Conservation (phyloP, 441 rosid species). For the Euphorbia celastroides region DNA sequence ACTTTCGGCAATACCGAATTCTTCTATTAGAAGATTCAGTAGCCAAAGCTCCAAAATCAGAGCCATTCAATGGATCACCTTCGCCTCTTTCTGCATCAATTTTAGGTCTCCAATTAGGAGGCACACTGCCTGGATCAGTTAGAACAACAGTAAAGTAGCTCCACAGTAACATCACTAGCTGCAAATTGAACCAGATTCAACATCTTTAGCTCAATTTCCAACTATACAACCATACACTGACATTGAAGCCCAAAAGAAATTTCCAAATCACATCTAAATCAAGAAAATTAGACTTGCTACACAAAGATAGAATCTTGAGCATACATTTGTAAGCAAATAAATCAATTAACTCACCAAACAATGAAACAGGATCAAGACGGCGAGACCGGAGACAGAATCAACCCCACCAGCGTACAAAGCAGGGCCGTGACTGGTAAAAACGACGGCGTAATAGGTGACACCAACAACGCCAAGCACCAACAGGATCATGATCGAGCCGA, state of each 20-base stretch:
- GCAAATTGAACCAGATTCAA: constrained; percentile 22
- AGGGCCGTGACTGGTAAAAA: constrained; percentile 77
- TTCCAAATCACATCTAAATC: neutral
- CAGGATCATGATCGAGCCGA: constrained; percentile 95
- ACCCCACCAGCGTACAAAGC: constrained; percentile 59
- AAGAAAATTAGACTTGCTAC: neutral
- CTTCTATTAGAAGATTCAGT: constrained; percentile 46
- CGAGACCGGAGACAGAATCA: constrained; percentile 45
- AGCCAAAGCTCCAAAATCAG: constrained; percentile 45
- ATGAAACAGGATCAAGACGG: constrained; percentile 67
- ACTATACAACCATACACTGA: constrained; percentile 3
- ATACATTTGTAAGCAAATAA: neutral
- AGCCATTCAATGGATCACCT: constrained; percentile 50
- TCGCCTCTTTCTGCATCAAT: constrained; percentile 74
- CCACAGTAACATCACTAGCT: constrained; percentile 83
- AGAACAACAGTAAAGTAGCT: constrained; percentile 82
- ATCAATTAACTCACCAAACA: constrained; percentile 41
- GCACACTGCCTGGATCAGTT: constrained; percentile 78
- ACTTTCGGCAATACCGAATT: constrained; percentile 67
- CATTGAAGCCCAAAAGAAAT: constrained; percentile 4
- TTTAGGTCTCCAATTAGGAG: constrained; percentile 71
- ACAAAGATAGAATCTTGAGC: neutral
- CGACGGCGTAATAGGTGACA: constrained; percentile 87
- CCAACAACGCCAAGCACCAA: constrained; percentile 86
- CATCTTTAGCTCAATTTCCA: constrained; percentile 14